Evolutionary conservation across 2,329 filamentous ascomycete species (phyloP), one percentile per base, ranked within the genome.

Genomic region (Fusarium solani-melongenae): DNA sequence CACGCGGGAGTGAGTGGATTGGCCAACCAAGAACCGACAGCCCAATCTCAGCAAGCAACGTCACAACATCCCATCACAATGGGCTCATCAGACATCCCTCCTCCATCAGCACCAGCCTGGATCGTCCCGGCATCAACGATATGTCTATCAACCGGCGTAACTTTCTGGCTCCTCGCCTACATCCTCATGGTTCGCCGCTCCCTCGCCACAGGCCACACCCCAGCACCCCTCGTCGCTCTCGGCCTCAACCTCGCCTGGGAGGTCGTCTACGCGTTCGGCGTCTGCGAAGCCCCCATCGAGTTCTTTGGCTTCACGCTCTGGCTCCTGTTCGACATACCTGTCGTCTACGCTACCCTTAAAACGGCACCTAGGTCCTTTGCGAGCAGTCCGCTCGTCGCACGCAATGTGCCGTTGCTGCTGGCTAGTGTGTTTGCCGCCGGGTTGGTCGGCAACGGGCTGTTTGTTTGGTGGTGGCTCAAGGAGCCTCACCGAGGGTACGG

Each of bases 181-280:
- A 75, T 87, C 53, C 82, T 89, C 71, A 86, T 88, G 81, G 80
- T 82, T 14, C 82, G 79, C 2, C 84, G 86, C 62, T 84, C 85
- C 2, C 76, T 86, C n/a, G 78, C 77, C 59, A 86, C 86, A 20
- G 81, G 82, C 39, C 85, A 85, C 6, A 88, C 87, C 71, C 83
- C 86, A 38, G 86, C 88, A 79, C 87, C 87, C 0, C 75, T 88
- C 12, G 76, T 87, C 57, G 82, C 85, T 1, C 83, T 89, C 11
- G 83, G 83, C 15, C 74, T 86, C 75, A 89, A 89, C 67, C 82
- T 88, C 36, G 84, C 83, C 2, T 89, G 87, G 87, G 87, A 89
- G 74, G 77, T 87, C 4, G 80, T 89, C 62, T 87, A 86, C 78
- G 82, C 82, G 3, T 78, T 87, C 27, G 86, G 82, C 70, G 85